phyloP scores from a whole-genome alignment of 164 flowering plant genomes.

The Tetrastigma voinierianum region DNA sequence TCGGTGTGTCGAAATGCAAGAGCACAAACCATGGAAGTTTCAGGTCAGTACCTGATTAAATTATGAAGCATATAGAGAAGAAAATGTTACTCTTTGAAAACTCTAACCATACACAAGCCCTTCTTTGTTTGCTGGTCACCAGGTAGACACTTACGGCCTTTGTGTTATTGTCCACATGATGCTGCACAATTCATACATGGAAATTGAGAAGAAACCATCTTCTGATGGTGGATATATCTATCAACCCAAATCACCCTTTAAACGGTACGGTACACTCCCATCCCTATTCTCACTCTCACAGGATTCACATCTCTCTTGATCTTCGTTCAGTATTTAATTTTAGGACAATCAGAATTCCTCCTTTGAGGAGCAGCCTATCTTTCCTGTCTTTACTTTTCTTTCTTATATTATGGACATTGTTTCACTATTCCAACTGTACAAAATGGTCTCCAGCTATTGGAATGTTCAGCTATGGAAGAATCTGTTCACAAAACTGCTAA shows the following conservation, averaged over 20 bases:
- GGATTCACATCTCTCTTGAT: background rate
- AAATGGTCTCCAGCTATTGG: conserved; percentile 68
- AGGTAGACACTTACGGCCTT: conserved; percentile 91
- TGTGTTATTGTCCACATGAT: conserved; percentile 86
- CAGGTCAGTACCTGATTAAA: conserved; percentile 48
- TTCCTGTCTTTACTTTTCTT: conserved; percentile 1
- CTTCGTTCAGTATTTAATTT: background rate
- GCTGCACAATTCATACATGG: conserved; percentile 80
- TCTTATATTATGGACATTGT: background rate
- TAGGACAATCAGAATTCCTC: too few species aligned
- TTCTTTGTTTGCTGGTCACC: conserved; percentile 12
- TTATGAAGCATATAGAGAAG: background rate
- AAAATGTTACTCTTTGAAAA: background rate
- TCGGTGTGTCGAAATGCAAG: conserved; percentile 88
- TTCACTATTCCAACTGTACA: background rate
- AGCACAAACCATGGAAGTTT: conserved; percentile 77
- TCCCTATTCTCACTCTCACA: background rate
- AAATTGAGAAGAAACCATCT: conserved; percentile 56
- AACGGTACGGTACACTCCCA: conserved; percentile 62
- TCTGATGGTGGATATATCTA: conserved; percentile 54
- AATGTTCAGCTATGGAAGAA: conserved; percentile 72
- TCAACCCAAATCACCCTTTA: conserved; percentile 59
- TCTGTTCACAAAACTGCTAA: conserved; percentile 72
- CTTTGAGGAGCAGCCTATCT: background rate
- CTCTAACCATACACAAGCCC: background rate